Base-by-base conservation (phyloP, 805 yeast genomes). In the Clavispora asparagi region DNA sequence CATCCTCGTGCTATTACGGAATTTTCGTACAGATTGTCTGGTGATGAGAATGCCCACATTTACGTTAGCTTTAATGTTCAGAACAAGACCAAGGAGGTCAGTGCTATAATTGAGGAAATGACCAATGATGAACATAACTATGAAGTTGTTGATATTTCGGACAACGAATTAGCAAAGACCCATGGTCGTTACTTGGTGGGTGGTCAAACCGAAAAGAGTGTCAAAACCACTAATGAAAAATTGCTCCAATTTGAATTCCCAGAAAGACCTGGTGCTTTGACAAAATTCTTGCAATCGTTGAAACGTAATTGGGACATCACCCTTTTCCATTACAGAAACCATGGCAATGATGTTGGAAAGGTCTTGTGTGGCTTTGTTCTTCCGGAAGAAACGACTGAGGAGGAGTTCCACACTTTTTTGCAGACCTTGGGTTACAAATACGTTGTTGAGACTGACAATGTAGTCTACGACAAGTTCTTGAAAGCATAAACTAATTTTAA, bases 141-240 rank as follows among this genome's bases (percentile, higher is more conserved):
- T 47, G 72, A 67, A 39, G 96, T 90, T 1, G 74, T 78, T 44
- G 98, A 94, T 61, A 83, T 94, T 47, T 86, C 96, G 14, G 87
- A 87, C 48, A 91, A 95, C 62, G 97, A 91, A 63, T 77, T 94
- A 73, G 99, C 99, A 38, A 94, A 94, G 67, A 79, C 90, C 32
- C 99, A 94, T 61, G 97, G 97, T 33, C 79, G 99, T 64, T 95
- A 94, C 64, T 73, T 94, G 53, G 96, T 94, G 23, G 99, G 99
- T 48, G 99, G 99, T 48, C 82, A 85, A 49, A 80, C 91, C 0
- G 51, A 43, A n/a, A 67, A 74, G 19, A 42, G 52, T 30, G 47
- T 44, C 36, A 62, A 66, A 46, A 81, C 87, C 16, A 75, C 79
- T 27, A 76, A 87, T 53, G 99, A 94, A 67, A 82, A 84, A 57